Conservation (phyloP, 139 green algal genomes). For the Volvox africanus region DNA sequence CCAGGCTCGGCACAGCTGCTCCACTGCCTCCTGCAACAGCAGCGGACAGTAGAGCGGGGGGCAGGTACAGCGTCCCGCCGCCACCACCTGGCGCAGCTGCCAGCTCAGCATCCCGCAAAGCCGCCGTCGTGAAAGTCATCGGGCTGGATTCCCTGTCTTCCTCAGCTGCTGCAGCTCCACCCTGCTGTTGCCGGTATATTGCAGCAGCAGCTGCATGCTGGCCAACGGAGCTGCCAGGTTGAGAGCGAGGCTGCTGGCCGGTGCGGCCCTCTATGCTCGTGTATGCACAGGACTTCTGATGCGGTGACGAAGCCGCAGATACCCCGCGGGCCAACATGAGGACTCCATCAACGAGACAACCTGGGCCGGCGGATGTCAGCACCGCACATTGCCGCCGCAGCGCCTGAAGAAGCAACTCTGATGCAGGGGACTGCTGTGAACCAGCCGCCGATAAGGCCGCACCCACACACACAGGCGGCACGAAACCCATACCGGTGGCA, state of each 20-base stretch:
- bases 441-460: not conserved
- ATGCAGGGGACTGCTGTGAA: not conserved
- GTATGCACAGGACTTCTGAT: too few relatives aligned
- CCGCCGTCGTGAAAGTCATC: too few relatives aligned
- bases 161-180: too few relatives aligned
- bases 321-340: not conserved
- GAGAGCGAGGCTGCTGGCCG: too few relatives aligned
- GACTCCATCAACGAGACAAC: not conserved
- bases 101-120: not conserved
- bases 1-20: not conserved
- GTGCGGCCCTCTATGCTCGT: too few relatives aligned
- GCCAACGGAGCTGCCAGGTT: too few relatives aligned
- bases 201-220: too few relatives aligned
- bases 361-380: not conserved
- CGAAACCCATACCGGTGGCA: not conserved
- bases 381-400: constrained; percentile 31
- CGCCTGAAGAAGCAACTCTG: constrained; percentile 27
- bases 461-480: not conserved
- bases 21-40: not conserved
- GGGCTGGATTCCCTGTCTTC: too few relatives aligned
- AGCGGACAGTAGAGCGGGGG: not conserved
- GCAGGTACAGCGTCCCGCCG: constrained; percentile 1
- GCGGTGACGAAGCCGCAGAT: too few relatives aligned
- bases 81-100: not conserved
- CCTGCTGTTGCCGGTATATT: too few relatives aligned